Evolutionary conservation across 768 basidiomycete genomes (phyloP).

Genomic region (Auriscalpium orientale): DNA sequence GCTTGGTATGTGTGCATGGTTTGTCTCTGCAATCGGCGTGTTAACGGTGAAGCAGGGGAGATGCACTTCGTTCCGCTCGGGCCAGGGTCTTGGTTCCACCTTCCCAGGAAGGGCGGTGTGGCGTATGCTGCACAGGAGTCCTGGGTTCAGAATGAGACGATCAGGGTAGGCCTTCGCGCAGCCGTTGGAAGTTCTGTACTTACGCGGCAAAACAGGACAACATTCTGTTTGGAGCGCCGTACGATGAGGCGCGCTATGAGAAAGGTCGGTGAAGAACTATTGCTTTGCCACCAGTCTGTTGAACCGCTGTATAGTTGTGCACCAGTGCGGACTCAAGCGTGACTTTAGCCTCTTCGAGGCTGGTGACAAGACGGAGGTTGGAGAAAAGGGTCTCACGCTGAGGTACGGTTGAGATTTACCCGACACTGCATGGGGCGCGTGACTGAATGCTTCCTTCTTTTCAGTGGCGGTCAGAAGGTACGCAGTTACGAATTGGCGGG

Average conservation of each 20-base stretch:
- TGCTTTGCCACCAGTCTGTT: neutral
- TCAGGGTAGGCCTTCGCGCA: constrained; percentile 33
- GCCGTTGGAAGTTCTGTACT: too few relatives aligned
- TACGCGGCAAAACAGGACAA: constrained; percentile 28
- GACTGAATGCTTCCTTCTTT: neutral
- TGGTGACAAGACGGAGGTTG: constrained; percentile 49
- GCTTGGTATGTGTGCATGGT: constrained; percentile 25
- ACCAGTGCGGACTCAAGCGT: constrained; percentile 23
- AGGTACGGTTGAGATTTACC: constrained; percentile 19
- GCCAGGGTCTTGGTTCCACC: constrained; percentile 56
- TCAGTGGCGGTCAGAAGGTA: constrained; percentile 50
- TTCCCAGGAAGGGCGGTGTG: constrained; percentile 62
- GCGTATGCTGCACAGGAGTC: constrained; percentile 81
- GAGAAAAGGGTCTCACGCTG: constrained; percentile 47
- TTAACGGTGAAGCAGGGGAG: constrained; percentile 31
- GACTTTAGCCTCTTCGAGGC: constrained; percentile 41
- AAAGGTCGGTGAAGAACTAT: constrained; percentile 20
- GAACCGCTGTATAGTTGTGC: neutral
- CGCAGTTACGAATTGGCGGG: neutral
- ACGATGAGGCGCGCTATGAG: constrained; percentile 36
- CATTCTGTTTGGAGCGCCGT: constrained; percentile 42
- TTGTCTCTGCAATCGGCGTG: neutral
- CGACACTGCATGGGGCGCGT: too few relatives aligned
- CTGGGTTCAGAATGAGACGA: constrained; percentile 80
- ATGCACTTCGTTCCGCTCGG: constrained; percentile 53